Evolutionary conservation across 805 yeast genomes (phyloP).

Genomic region (Saccharomycopsis sp.): DNA sequence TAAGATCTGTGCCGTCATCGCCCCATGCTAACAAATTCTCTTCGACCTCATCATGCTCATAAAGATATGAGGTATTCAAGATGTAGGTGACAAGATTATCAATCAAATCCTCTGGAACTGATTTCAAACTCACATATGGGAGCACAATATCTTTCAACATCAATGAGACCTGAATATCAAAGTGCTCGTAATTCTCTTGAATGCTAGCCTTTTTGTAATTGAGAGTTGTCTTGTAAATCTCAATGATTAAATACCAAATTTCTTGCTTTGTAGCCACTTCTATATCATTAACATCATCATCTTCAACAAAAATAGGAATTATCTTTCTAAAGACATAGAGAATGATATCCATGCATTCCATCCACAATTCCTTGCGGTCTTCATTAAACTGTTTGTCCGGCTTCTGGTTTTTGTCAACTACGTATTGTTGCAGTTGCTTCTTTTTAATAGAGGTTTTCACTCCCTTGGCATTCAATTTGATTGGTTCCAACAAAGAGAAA

Average conservation of each 20-base stretch:
- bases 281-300: constrained; percentile 15
- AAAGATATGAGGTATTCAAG: constrained; percentile 55
- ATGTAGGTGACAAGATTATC: constrained; percentile 41
- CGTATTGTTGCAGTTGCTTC: constrained; percentile 9
- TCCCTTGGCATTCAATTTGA: constrained; percentile 38
- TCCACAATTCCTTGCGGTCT: constrained; percentile 43
- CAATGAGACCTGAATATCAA: constrained; percentile 41
- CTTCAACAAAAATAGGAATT: constrained; percentile 24
- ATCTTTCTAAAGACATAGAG: constrained; percentile 31
- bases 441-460: constrained; percentile 21
- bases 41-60: constrained; percentile 52
- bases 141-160: constrained; percentile 37
- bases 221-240: constrained; percentile 37
- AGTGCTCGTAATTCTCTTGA: constrained; percentile 34
- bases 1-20: neutral
- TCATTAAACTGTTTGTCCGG: neutral
- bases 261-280: constrained; percentile 11
- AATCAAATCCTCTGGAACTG: constrained; percentile 30
- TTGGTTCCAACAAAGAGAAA: constrained; percentile 46
- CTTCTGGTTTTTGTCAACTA: neutral
- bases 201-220: constrained; percentile 26
- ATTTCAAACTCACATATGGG: constrained; percentile 31
- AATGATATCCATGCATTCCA: constrained; percentile 40
- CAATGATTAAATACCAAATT: constrained; percentile 38
- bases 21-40: constrained; percentile 26